Base-by-base conservation (phyloP, 2,329 filamentous ascomycete genomes). In the Colletotrichum cordylinicola region DNA sequence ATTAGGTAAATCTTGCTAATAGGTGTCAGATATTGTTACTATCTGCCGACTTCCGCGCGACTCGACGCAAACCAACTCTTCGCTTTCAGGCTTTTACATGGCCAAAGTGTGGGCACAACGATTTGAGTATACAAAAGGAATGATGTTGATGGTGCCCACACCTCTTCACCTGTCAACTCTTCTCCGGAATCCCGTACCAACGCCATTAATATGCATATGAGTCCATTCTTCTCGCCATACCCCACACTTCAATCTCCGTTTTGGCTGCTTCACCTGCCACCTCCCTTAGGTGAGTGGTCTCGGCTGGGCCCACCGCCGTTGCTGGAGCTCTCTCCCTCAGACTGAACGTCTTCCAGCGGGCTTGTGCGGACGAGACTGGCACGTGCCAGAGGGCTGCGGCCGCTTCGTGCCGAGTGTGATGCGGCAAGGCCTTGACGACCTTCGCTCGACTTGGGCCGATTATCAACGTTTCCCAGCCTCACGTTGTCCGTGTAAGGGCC, bases 311-410 rank as follows among this genome's bases (percentile, higher is more conserved):
- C 61, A 12, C 55, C 64, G 27, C 67, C 67, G 61, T 72, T 64
- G 52, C 21, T 70, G 10, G 79, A 81, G 16, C 76, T 79, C 10
- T 81, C 81, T 39, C 81, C 81, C 61, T 84, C 81, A 15, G 70
- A 60, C 70, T 83, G 83, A 0, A 83, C 81, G 18, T 79, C 80
- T n/a, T 84, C 83, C 18, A 77, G 78, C 3, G 79, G 78, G 16
- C 80, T 78, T 1, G 80, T 79, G 24, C 80, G 80, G 64, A 83
- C 78, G 78, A 82, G 84, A 74, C 84, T 85, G 18, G 80, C 78
- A 27, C 83, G 80, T 3, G 84, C 83, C 6, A 87, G 80, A 6
- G 86, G 86, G 70, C 86, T 87, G 35, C 84, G 82, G 6, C 83
- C 85, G 4, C 81, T 80, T 37, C 81, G 72, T n/a, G 74, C 72